Percentiles rank a stretch among this genome's conserved stretches.
phyloP scores from a whole-genome alignment of 2,329 filamentous ascomycete species.

The Fusarium pseudograminearum region DNA sequence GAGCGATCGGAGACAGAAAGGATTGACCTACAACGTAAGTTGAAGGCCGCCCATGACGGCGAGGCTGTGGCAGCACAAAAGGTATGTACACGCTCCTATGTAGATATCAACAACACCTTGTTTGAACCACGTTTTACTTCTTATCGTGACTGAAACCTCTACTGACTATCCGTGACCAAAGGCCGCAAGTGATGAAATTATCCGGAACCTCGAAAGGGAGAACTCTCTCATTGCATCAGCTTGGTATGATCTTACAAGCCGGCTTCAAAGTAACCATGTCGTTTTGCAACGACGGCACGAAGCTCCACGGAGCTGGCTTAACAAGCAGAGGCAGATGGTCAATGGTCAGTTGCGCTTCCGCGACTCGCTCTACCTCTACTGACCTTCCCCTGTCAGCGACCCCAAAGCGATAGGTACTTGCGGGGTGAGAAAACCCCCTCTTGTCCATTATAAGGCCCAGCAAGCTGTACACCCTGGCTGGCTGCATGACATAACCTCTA shows the following conservation, averaged over 20 bases:
- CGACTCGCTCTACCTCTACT: conserved; percentile 60
- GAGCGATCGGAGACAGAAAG: conserved; percentile 69
- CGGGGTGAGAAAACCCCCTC: conserved; percentile 49
- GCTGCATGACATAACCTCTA: conserved; percentile 18
- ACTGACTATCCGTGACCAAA: conserved; percentile 46
- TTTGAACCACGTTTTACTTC: not conserved
- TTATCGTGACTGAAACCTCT: conserved; percentile 15
- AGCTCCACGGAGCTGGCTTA: conserved; percentile 83
- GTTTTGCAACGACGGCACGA: conserved; percentile 81
- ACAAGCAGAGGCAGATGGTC: conserved; percentile 81
- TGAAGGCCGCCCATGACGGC: conserved; percentile 65
- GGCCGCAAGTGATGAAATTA: conserved; percentile 65
- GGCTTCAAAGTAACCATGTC: conserved; percentile 86
- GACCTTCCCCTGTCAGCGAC: conserved; percentile 58
- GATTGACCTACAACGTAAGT: conserved; percentile 65
- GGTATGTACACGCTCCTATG: conserved; percentile 55
- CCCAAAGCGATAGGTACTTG: conserved; percentile 60
- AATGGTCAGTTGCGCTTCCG: conserved; percentile 65
- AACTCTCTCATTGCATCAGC: conserved; percentile 84
- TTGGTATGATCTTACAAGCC: conserved; percentile 84
- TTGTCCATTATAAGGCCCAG: conserved; percentile 25
- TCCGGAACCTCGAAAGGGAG: conserved; percentile 80
- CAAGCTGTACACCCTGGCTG: conserved; percentile 16
- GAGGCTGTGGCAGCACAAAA: conserved; percentile 64
- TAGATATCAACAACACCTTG: conserved; percentile 10